Conservation (phyloP, 1,139 yeast species). For the Yamadazyma kanchanaburiensis region DNA sequence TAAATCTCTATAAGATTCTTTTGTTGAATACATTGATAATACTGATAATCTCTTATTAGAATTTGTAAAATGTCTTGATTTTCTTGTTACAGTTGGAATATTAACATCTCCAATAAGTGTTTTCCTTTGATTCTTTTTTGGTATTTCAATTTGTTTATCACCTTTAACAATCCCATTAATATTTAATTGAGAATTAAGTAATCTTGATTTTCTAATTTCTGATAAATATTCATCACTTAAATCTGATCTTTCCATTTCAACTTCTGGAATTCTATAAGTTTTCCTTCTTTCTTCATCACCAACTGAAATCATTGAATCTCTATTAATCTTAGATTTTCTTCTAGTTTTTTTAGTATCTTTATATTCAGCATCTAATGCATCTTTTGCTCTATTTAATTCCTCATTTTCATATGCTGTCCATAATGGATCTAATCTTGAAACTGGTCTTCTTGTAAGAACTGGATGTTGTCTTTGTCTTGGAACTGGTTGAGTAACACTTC, state of each 20-base stretch:
- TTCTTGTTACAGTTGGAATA: slow-evolving; percentile 69
- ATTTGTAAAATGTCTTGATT: slow-evolving; percentile 58
- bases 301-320: slow-evolving; percentile 42
- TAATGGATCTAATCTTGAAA: slow-evolving; percentile 67
- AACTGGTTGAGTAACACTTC: slow-evolving; percentile 47
- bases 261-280: slow-evolving; percentile 36
- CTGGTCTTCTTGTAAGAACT: slow-evolving; percentile 54
- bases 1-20: slow-evolving; percentile 60
- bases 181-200: slow-evolving; percentile 42
- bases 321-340: slow-evolving; percentile 20
- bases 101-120: slow-evolving; percentile 56
- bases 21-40: slow-evolving; percentile 66
- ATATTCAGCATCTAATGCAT: slow-evolving; percentile 39
- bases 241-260: slow-evolving; percentile 33
- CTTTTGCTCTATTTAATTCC: slow-evolving; percentile 45
- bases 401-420: slow-evolving; percentile 49
- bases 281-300: slow-evolving; percentile 17
- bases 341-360: slow-evolving; percentile 18
- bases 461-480: slow-evolving; percentile 41
- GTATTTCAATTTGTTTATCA: slow-evolving; percentile 14
- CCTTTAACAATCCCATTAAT: slow-evolving; percentile 26
- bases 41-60: slow-evolving; percentile 69
- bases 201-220: slow-evolving; percentile 42
- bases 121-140: slow-evolving; percentile 20
- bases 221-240: slow-evolving; percentile 44